Conservation (phyloP, 2,329 filamentous ascomycete genomes). For the Alternaria arborescens region DNA sequence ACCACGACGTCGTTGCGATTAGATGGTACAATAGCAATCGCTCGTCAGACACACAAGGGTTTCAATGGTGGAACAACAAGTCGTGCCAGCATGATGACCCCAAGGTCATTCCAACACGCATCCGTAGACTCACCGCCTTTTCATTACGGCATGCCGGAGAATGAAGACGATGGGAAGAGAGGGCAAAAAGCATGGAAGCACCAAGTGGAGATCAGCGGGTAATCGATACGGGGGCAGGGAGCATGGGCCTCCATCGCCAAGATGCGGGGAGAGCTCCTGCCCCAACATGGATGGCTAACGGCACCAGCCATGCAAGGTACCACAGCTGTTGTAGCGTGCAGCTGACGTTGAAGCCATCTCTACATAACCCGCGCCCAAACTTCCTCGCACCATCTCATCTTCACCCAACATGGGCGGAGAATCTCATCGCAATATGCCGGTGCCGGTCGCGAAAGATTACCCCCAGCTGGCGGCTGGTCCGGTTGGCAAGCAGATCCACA, state of each 20-base stretch:
- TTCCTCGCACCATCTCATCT: neutral
- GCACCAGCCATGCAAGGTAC: slow-evolving; percentile 35
- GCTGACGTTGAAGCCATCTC: slow-evolving; percentile 13
- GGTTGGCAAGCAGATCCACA: slow-evolving; percentile 67
- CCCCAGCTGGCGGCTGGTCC: slow-evolving; percentile 48
- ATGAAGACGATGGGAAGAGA: neutral
- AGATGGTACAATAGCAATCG: too few relatives aligned
- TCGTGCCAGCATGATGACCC: too few relatives aligned
- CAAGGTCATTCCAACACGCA: neutral
- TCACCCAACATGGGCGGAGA: slow-evolving; percentile 49
- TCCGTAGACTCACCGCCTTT: neutral
- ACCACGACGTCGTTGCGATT: too few relatives aligned
- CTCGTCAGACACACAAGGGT: too few relatives aligned
- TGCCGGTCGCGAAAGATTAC: slow-evolving; percentile 36
- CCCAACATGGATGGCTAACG: slow-evolving; percentile 14
- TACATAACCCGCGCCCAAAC: neutral
- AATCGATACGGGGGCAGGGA: slow-evolving; percentile 18
- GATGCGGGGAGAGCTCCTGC: slow-evolving; percentile 39
- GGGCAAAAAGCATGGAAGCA: neutral
- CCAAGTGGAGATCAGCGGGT: slow-evolving; percentile 14
- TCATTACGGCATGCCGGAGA: neutral
- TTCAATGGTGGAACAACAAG: too few relatives aligned
- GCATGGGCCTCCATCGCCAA: slow-evolving; percentile 21
- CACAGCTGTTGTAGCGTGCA: slow-evolving; percentile 21
- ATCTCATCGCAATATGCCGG: slow-evolving; percentile 39